Evolutionary conservation across 257 asterid genomes (phyloP).

Genomic region (Salvia splendens): DNA sequence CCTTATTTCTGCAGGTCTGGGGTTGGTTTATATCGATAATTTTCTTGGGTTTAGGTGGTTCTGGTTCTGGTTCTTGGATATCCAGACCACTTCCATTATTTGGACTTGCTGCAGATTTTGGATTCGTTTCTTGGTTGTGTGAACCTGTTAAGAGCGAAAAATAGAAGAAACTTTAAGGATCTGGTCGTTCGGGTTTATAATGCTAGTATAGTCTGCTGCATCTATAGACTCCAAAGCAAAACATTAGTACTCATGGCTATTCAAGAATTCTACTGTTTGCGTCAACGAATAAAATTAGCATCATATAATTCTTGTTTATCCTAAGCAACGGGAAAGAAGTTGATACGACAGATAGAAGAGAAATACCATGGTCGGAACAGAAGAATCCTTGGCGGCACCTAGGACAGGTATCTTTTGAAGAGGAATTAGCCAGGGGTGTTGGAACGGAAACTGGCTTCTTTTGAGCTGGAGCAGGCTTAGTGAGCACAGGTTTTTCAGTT

Average conservation of each 20-base stretch:
- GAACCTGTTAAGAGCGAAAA: slow-evolving; percentile 46
- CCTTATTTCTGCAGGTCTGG: slow-evolving; percentile 75
- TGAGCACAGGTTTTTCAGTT: slow-evolving; percentile 48
- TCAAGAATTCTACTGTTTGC: neutral
- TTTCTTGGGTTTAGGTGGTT: slow-evolving; percentile 55
- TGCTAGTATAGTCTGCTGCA: neutral
- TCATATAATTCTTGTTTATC: slow-evolving; percentile 6
- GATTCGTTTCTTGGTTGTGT: slow-evolving; percentile 46
- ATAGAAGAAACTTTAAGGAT: neutral
- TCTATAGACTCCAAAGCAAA: slow-evolving; percentile 6
- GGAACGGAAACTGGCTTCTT: slow-evolving; percentile 44
- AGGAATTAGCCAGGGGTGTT: slow-evolving; percentile 35
- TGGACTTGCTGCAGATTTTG: slow-evolving; percentile 36
- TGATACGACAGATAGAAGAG: neutral
- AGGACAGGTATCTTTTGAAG: slow-evolving; percentile 58
- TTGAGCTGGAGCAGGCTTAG: slow-evolving; percentile 47
- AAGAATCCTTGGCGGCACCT: slow-evolving; percentile 95
- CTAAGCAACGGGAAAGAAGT: neutral
- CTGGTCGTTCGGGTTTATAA: neutral
- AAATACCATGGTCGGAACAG: slow-evolving; percentile 67
- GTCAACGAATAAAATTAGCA: slow-evolving; percentile 1
- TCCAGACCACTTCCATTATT: slow-evolving; percentile 36
- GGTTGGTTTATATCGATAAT: slow-evolving; percentile 67
- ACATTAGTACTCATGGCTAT: slow-evolving; percentile 13
- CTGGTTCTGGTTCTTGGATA: slow-evolving; percentile 43